Conservation (phyloP, 148 eudicot genomes). For the Camellia sinensis region DNA sequence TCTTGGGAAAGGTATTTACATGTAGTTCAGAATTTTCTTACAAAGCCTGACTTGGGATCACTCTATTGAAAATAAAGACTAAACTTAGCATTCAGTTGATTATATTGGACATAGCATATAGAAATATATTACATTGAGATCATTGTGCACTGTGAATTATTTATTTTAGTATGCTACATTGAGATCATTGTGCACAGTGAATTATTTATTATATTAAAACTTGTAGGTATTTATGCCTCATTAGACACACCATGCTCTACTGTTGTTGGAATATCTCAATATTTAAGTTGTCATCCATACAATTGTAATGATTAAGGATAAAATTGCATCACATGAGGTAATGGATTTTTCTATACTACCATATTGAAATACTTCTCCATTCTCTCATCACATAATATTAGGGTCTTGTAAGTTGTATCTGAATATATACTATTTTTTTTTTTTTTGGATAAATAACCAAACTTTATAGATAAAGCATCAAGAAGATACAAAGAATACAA, state of each 20-base stretch:
- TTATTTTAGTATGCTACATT: neutral
- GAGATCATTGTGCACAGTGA: too few relatives aligned
- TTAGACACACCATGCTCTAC: neutral
- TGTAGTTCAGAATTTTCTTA: neutral
- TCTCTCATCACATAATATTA: constrained; percentile 1
- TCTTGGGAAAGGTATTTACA: constrained; percentile 78
- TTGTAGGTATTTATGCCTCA: neutral
- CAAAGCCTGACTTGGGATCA: neutral
- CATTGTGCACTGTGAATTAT: neutral
- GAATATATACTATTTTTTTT: neutral
- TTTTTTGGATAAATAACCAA: too few relatives aligned
- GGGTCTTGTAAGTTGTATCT: constrained; percentile 1
- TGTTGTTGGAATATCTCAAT: neutral
- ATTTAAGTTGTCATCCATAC: neutral
- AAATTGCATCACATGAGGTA: neutral
- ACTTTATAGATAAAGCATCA: too few relatives aligned
- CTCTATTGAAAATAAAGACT: neutral
- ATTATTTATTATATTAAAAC: neutral
- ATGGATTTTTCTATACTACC: neutral
- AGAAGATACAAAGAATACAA: too few relatives aligned
- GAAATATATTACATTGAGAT: neutral
- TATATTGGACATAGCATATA: neutral
- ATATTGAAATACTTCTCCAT: neutral
- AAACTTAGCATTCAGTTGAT: neutral
- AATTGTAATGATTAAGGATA: neutral